Percentiles rank a stretch among this genome's conserved stretches.
phyloP scores from a whole-genome alignment of 2,329 filamentous ascomycete species.

The Diplodia scrobiculata region DNA sequence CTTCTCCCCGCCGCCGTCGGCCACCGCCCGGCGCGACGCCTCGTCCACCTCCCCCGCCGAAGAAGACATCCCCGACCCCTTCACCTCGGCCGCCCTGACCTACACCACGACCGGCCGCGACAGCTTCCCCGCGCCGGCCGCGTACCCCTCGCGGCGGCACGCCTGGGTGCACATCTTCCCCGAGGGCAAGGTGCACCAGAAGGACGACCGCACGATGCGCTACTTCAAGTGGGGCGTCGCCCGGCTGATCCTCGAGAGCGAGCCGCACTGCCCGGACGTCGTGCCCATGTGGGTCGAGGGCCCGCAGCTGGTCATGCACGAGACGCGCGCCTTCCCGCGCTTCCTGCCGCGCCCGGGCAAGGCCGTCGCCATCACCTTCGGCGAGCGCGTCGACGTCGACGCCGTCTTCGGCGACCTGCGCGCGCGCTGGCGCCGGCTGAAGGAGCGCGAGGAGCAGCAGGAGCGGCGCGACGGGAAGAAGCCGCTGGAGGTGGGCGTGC shows the following conservation, averaged over 20 bases:
- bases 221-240: constrained; percentile 99
- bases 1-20: constrained; percentile 38
- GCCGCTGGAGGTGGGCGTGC: constrained; percentile 56
- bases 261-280: constrained; percentile 76
- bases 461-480: background rate
- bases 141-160: constrained; percentile 68
- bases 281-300: constrained; percentile 95
- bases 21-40: constrained; percentile 1
- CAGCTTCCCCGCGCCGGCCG: constrained; percentile 69
- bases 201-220: constrained; percentile 73
- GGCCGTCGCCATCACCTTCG: constrained; percentile 73
- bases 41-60: constrained; percentile 33
- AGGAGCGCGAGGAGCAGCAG: constrained; percentile 45
- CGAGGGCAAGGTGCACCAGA: constrained; percentile 91
- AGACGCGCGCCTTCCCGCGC: constrained; percentile 75
- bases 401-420: constrained; percentile 76
- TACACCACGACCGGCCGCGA: constrained; percentile 70
- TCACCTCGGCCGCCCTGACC: constrained; percentile 55
- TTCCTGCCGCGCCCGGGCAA: constrained; percentile 77
- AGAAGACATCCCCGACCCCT: constrained; percentile 54
- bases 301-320: constrained; percentile 83
- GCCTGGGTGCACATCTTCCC: constrained; percentile 96
- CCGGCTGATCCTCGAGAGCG: constrained; percentile 83
- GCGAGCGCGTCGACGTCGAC: constrained; percentile 73
- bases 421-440: constrained; percentile 69